Conservation (phyloP, 768 basidiomycete species). For the Lentinula edodes region DNA sequence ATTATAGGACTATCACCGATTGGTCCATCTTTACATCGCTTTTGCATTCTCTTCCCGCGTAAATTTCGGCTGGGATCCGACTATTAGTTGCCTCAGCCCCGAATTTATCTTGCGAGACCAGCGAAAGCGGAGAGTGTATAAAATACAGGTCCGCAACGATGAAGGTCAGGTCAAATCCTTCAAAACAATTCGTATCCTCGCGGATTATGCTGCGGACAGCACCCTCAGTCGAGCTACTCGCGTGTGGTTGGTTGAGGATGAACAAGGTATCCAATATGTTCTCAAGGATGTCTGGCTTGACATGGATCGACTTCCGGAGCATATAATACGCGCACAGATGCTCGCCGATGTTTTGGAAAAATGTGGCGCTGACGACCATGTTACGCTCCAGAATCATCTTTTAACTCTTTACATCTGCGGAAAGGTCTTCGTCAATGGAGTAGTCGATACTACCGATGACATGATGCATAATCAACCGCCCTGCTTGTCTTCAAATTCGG, state of each 20-base stretch:
- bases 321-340: neutral
- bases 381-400: neutral
- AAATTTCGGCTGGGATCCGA: neutral
- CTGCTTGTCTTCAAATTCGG: no score
- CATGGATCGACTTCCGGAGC: neutral
- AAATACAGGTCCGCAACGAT: neutral
- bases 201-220: neutral
- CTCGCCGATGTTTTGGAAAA: neutral
- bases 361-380: neutral
- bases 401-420: no score
- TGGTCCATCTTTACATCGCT: no score
- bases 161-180: neutral
- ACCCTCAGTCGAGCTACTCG: neutral
- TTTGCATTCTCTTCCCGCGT: neutral
- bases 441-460: no score
- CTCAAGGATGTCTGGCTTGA: slow-evolving; percentile 1
- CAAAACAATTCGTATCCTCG: neutral
- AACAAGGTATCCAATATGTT: neutral
- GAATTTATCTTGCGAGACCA: neutral
- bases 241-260: neutral
- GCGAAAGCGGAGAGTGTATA: neutral
- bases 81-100: neutral
- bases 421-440: no score
- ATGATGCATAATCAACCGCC: no score
- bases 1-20: neutral